A percentile compares a stretch with the other conserved stretches of the same genome.
phyloP scores from a whole-genome alignment of 495 filamentous ascomycete genomes.

The Penicillium cataractarum region DNA sequence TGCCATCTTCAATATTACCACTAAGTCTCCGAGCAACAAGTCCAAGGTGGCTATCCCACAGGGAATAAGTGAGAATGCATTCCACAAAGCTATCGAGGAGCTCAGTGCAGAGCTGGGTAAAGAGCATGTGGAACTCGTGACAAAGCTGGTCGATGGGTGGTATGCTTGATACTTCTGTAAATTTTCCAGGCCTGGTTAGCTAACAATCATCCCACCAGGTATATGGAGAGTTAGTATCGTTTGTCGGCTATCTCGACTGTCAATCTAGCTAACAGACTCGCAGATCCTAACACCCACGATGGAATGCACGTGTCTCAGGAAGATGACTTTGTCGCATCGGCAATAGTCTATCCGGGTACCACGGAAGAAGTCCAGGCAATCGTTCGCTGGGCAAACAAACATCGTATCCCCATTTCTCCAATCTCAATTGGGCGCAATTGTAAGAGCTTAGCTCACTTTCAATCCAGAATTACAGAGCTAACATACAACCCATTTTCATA shows the following conservation, averaged over 20 bases:
- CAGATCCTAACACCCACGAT: conserved; percentile 22
- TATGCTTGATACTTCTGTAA: neutral
- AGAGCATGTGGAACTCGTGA: conserved; percentile 18
- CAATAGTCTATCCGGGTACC: conserved; percentile 14
- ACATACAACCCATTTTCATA: neutral
- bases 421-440: conserved; percentile 24
- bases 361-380: conserved; percentile 10
- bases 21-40: conserved; percentile 12
- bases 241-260: too few relatives aligned
- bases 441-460: conserved; percentile 24
- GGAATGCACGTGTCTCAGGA: conserved; percentile 17
- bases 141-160: conserved; percentile 20
- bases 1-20: conserved; percentile 14
- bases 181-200: neutral
- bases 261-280: neutral
- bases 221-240: conserved; percentile 17
- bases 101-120: conserved; percentile 10
- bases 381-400: conserved; percentile 19
- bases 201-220: conserved; percentile 6
- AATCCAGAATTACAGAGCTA: neutral
- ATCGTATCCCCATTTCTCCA: conserved; percentile 19
- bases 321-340: conserved; percentile 17
- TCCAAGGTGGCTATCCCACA: conserved; percentile 15
- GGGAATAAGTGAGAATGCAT: conserved; percentile 6
- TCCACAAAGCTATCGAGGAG: conserved; percentile 11